Evolutionary conservation across 192 early-diverging fungal species (phyloP).

Genomic region (Obelidium mucronatum): DNA sequence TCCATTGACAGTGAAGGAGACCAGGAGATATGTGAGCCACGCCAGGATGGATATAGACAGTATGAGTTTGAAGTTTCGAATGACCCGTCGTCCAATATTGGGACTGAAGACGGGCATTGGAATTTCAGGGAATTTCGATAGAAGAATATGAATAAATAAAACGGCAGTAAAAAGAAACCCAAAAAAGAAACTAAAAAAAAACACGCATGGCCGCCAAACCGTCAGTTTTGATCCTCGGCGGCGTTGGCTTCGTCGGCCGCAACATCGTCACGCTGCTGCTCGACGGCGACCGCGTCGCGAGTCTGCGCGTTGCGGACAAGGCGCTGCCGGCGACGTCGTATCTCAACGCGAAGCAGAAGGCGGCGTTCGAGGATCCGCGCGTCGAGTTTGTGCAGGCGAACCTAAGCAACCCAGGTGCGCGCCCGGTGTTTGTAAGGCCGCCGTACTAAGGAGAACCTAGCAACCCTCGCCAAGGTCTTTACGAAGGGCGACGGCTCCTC

Average conservation of each 20-base stretch:
- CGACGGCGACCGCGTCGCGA: constrained; percentile 66
- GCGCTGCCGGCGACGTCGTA: constrained; percentile 82
- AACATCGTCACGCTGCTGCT: constrained; percentile 76
- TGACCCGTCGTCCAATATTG: not conserved
- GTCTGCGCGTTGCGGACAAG: constrained; percentile 83
- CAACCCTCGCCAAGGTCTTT: constrained; percentile 76
- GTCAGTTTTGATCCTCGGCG: constrained; percentile 70
- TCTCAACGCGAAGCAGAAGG: constrained; percentile 65
- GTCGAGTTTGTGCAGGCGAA: constrained; percentile 86
- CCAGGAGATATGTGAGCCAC: not conserved
- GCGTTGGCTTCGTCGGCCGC: constrained; percentile 86
- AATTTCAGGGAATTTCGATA: no score
- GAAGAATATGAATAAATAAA: no score
- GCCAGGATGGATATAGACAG: not conserved
- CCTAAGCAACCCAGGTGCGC: constrained; percentile 73
- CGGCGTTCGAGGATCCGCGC: constrained; percentile 68
- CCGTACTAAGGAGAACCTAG: constrained; percentile 44
- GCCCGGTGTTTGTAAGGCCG: not conserved
- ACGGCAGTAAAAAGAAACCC: no score
- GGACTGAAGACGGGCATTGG: not conserved
- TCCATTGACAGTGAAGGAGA: not conserved
- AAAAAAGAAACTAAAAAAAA: no score
- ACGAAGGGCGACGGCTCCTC: constrained; percentile 65
- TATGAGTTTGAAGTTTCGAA: not conserved
- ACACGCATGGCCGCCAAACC: no score